Evolutionary conservation across 257 asterid species (phyloP).

Genomic region (Salvia miltiorrhiza): DNA sequence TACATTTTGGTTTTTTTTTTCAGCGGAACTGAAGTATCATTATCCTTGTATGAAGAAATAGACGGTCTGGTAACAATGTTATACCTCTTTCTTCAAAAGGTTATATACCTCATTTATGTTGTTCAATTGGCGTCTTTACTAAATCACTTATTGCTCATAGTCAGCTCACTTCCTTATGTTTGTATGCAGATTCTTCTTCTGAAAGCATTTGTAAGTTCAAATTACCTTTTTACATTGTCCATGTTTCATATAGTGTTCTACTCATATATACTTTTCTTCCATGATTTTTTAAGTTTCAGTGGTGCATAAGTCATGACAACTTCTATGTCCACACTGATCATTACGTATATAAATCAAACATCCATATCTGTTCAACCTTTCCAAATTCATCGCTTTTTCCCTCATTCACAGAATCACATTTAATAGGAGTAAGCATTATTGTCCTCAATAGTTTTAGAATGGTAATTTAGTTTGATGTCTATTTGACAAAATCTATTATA

Average conservation of each 20-base stretch:
- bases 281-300: background rate
- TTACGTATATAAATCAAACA: background rate
- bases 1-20: constrained; percentile 16
- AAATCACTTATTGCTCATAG: constrained; percentile 12
- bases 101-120: constrained; percentile 30
- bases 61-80: constrained; percentile 42
- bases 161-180: constrained; percentile 14
- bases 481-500: background rate
- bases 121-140: constrained; percentile 7
- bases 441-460: background rate
- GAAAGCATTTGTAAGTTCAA: constrained; percentile 66
- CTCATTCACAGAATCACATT: constrained; percentile 8
- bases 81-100: constrained; percentile 58
- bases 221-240: constrained; percentile 15
- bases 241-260: constrained; percentile 13
- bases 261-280: background rate
- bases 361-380: constrained; percentile 10
- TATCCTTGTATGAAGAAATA: constrained; percentile 40
- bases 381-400: constrained; percentile 5
- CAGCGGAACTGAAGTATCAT: constrained; percentile 83
- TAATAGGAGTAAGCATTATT: constrained; percentile 4
- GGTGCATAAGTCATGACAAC: too few relatives aligned
- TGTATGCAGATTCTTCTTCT: constrained; percentile 59
- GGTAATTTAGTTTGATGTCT: background rate
- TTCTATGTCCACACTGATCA: background rate